Conservation (phyloP, 2,329 filamentous ascomycete species). For the Colletotrichum gigasporum region DNA sequence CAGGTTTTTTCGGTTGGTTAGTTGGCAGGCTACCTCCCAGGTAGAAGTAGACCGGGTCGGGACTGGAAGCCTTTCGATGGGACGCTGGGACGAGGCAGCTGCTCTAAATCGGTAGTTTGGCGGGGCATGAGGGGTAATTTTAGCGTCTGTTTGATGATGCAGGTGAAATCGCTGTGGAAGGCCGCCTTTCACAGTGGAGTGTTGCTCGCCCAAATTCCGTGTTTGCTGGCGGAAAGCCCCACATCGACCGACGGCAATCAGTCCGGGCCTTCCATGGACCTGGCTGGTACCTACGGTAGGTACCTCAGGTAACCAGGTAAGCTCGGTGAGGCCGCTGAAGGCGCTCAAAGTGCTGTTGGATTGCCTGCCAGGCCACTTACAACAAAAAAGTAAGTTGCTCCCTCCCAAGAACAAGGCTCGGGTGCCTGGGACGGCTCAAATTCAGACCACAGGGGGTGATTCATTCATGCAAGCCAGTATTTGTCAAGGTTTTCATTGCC, state of each 20-base stretch:
- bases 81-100: slow-evolving; percentile 13
- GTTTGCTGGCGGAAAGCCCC: slow-evolving; percentile 1
- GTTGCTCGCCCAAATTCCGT: not conserved
- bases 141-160: slow-evolving; percentile 22
- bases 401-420: too few relatives aligned
- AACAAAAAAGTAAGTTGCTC: too few relatives aligned
- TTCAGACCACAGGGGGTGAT: too few relatives aligned
- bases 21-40: slow-evolving; percentile 12
- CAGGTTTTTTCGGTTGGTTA: not conserved
- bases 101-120: slow-evolving; percentile 26
- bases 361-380: not conserved
- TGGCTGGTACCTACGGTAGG: not conserved
- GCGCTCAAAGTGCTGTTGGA: too few relatives aligned
- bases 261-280: not conserved
- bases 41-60: slow-evolving; percentile 3
- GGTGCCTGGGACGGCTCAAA: too few relatives aligned
- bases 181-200: not conserved
- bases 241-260: not conserved
- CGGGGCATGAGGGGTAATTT: slow-evolving; percentile 32
- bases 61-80: not conserved
- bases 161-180: slow-evolving; percentile 9
- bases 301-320: not conserved
- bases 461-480: too few relatives aligned
- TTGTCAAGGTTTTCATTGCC: too few relatives aligned
- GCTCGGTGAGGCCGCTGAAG: too few relatives aligned